phyloP scores from a whole-genome alignment of 2,329 filamentous ascomycete genomes.

The Fusarium transvaalense region DNA sequence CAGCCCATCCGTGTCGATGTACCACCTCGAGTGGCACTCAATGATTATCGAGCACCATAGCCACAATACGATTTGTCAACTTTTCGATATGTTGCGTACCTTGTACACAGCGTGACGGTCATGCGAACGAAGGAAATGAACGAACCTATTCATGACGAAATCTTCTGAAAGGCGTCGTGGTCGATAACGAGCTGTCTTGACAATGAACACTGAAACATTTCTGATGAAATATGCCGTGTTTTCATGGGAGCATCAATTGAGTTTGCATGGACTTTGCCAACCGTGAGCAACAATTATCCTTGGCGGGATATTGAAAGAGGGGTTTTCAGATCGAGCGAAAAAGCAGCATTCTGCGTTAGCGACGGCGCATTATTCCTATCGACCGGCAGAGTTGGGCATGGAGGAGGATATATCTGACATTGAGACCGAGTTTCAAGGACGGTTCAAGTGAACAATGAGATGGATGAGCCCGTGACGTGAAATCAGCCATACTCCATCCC shows the following conservation, averaged over 20 bases:
- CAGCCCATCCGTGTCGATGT: not conserved
- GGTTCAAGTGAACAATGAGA: constrained; percentile 15
- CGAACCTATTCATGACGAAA: not conserved
- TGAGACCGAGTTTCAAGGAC: not conserved
- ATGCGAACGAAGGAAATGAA: constrained; percentile 8
- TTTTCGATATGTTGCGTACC: constrained; percentile 1
- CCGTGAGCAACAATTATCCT: not conserved
- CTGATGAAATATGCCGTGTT: not conserved
- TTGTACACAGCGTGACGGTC: not conserved
- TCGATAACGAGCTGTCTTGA: not conserved
- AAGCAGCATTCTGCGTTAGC: not conserved
- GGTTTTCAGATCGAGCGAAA: not conserved
- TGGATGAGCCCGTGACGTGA: not conserved
- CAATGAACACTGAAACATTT: not conserved
- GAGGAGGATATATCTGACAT: not conserved
- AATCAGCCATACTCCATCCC: not conserved
- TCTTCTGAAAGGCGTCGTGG: not conserved
- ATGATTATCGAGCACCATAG: constrained; percentile 1
- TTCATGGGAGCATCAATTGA: constrained; percentile 10
- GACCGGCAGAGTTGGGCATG: not conserved
- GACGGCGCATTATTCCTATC: not conserved
- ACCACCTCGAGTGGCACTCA: not conserved
- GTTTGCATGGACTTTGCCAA: not conserved
- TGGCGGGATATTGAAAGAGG: not conserved
- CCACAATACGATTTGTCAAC: not conserved